Percentiles rank a stretch among this genome's conserved stretches.
These are phyloP conservation scores for Cicer arietinum DNA, from an alignment of 306 rosid species.

Conservation along the genomic window DNA sequence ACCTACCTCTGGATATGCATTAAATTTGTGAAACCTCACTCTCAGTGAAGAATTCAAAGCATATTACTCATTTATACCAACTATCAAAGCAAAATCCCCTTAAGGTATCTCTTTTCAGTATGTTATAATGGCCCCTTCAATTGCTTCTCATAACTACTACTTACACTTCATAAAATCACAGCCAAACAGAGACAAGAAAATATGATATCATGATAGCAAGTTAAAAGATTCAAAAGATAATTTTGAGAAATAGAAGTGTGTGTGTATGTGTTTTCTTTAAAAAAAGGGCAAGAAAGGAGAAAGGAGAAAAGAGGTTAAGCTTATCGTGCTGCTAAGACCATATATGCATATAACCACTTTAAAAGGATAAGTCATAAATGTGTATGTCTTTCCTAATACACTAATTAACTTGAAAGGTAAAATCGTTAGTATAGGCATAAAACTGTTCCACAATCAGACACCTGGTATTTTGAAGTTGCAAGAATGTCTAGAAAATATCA, in stretches of 20 bases:
- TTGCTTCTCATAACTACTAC: conserved; percentile 29
- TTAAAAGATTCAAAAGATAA: neutral
- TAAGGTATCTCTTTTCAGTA: conserved; percentile 12
- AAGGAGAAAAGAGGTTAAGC: neutral
- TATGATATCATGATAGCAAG: neutral
- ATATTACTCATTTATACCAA: conserved; percentile 9
- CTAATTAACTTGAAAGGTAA: conserved; percentile 17
- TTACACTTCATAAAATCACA: conserved; percentile 3
- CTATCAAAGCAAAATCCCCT: conserved; percentile 1
- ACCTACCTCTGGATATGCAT: conserved; percentile 38
- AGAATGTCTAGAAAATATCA: conserved; percentile 29
- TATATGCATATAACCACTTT: neutral
- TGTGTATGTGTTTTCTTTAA: neutral
- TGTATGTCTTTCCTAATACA: conserved; percentile 18
- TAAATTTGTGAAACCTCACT: conserved; percentile 15
- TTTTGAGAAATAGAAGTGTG: conserved; percentile 7
- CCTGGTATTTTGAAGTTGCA: neutral
- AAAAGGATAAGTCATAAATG: neutral
- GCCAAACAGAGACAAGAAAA: neutral
- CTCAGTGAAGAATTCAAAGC: conserved; percentile 21
- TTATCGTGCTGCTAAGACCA: conserved; percentile 23
- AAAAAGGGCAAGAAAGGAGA: neutral
- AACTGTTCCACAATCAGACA: conserved; percentile 14
- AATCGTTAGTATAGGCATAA: conserved; percentile 19
- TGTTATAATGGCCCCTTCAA: neutral